Evolutionary conservation across 163 green algal species (phyloP).

Genomic region (Picocystis sp.): DNA sequence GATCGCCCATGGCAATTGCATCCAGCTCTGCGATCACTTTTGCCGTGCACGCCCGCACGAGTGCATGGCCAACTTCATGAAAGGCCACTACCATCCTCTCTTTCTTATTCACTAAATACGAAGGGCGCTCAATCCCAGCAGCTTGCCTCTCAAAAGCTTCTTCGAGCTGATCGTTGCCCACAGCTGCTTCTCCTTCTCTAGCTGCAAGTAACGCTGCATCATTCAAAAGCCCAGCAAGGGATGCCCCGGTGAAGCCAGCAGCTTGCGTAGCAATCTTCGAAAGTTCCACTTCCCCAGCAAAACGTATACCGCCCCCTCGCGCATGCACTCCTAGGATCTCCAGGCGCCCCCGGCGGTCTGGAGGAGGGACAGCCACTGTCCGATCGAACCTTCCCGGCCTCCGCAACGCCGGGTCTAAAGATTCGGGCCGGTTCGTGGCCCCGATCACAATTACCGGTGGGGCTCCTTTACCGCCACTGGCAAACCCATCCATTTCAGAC

Average conservation of each 20-base stretch:
- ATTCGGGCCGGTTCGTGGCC: constrained; percentile 19
- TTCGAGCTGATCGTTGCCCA: too few species aligned
- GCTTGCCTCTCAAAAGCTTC: neutral
- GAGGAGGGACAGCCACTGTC: constrained; percentile 62
- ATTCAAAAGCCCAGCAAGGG: constrained; percentile 83
- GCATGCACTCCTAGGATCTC: constrained; percentile 59
- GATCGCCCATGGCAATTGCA: too few species aligned
- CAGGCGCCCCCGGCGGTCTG: constrained; percentile 49
- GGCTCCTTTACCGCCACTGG: too few species aligned
- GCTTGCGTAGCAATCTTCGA: constrained; percentile 66
- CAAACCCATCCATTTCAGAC: constrained; percentile 96
- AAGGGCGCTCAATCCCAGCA: constrained; percentile 1
- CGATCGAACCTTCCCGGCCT: constrained; percentile 26
- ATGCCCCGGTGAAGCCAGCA: constrained; percentile 60
- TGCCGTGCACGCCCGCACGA: constrained; percentile 21
- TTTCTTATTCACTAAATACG: constrained; percentile 1
- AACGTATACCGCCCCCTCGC: too few species aligned
- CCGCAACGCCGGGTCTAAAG: constrained; percentile 19
- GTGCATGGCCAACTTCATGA: constrained; percentile 41
- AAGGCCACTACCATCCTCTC: constrained; percentile 7
- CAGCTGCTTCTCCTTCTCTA: constrained; percentile 4
- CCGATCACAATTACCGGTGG: constrained; percentile 15
- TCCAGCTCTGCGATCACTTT: too few species aligned
- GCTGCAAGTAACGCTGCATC: constrained; percentile 61
- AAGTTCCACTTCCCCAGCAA: constrained; percentile 50